Evolutionary conservation across 2,329 filamentous ascomycete genomes (phyloP), one percentile per base, ranked within the genome.

Genomic region (Myriosclerotinia scirpicola): DNA sequence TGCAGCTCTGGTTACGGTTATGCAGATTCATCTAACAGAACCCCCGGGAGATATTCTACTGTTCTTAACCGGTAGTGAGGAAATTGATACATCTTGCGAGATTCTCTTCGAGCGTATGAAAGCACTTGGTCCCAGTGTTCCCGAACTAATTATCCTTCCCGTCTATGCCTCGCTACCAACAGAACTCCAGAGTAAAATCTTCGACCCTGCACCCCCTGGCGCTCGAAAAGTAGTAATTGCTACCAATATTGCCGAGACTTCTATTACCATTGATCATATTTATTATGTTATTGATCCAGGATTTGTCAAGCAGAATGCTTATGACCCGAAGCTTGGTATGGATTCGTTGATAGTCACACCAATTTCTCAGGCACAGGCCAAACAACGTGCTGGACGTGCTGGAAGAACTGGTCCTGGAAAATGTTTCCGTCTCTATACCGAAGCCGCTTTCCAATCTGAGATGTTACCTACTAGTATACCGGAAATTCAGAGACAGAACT

Each of bases 161-260:
- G 94, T 99, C n/a, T 99, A 99, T 75, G 94, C 93, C 67, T 91
- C 92, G 0, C 83, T 99, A 36, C 95, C 95, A 0, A 93, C 89
- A 69, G 96, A 99, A 77, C 93, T 96, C 82, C 94, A 97, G 76
- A 95, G 90, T 73, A 87, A 87, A 67, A 97, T 99, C 69, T 99
- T 99, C 76, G 95, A 99, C 40, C 93, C 94, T 2, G 91, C 95
- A 0, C 92, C 94, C 0, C 84, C 89, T 0, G 94, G 94, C 20
- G 88, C 86, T 64, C 86, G 95, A 66, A 99, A 99, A 78, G 93
- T 98, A 1, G 92, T 99, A 67, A 96, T 99, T 76, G 95, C 95
- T 2, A 99, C 95, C 46, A 99, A 99, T 73, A 99, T 99, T 75
- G 95, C 95, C 0, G 95, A 99, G 76, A 99, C 95, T 0, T 97